Conservation (phyloP, 495 filamentous ascomycete species). For the Lasiosphaeria miniovina region DNA sequence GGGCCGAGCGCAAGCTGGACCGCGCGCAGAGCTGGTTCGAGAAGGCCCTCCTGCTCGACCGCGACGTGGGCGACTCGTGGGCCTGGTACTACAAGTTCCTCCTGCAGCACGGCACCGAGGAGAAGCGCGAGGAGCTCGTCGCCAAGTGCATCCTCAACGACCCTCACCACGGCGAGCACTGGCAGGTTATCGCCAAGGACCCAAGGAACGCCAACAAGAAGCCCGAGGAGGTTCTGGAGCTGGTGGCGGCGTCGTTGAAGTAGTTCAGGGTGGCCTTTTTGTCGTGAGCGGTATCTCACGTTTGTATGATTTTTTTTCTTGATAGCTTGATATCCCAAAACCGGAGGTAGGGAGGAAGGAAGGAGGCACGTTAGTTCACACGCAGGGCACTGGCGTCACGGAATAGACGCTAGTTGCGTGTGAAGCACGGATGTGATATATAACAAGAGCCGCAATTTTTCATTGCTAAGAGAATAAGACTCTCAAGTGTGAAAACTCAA, state of each 20-base stretch:
- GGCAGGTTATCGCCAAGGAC: conserved; percentile 82
- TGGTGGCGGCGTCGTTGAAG: conserved; percentile 54
- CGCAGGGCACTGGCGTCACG: too few relatives aligned
- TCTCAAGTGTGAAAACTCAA: too few relatives aligned
- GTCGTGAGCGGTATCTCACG: neutral
- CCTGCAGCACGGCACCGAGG: conserved; percentile 83
- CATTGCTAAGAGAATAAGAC: too few relatives aligned
- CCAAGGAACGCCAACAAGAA: conserved; percentile 71
- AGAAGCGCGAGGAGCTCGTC: conserved; percentile 80
- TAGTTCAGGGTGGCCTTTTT: neutral
- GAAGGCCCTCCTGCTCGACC: conserved; percentile 83
- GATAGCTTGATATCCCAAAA: conserved; percentile 7
- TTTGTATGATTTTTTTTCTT: conserved; percentile 1
- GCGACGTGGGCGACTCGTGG: conserved; percentile 89
- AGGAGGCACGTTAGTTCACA: too few relatives aligned
- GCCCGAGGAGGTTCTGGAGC: conserved; percentile 76
- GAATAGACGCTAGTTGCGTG: too few relatives aligned
- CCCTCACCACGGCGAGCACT: conserved; percentile 89
- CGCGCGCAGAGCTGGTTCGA: conserved; percentile 96
- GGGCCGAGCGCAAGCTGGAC: conserved; percentile 70
- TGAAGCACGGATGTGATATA: too few relatives aligned
- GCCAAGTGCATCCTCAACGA: conserved; percentile 72
- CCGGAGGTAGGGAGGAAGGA: too few relatives aligned
- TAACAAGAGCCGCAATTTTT: too few relatives aligned
- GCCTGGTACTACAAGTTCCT: conserved; percentile 98